These are phyloP conservation scores for Leptodermis oblonga DNA, from an alignment of 257 asterid genomes.

Conservation along the genomic window DNA sequence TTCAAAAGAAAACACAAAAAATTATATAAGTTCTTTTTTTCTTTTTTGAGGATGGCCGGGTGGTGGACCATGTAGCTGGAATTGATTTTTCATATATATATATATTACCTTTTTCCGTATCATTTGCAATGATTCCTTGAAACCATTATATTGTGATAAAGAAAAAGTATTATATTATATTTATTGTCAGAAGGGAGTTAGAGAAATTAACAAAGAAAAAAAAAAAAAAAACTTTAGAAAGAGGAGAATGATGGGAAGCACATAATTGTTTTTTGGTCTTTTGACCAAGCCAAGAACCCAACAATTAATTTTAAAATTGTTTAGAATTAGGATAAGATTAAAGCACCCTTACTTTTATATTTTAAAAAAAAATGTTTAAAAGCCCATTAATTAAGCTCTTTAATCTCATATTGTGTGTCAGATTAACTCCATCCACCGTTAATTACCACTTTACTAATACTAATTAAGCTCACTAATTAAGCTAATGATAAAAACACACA, in stretches of 20 bases:
- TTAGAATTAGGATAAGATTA: background rate
- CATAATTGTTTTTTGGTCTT: conserved; percentile 1
- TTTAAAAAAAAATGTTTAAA: background rate
- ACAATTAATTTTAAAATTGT: too few species aligned
- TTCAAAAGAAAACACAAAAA: too few species aligned
- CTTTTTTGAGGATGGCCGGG: background rate
- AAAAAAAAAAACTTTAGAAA: background rate
- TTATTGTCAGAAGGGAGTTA: background rate
- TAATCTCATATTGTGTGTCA: conserved; percentile 1
- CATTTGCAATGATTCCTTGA: conserved; percentile 29
- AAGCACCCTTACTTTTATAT: background rate
- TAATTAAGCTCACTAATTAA: background rate
- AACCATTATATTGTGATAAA: conserved; percentile 5
- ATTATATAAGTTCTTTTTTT: too few species aligned
- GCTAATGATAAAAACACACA: too few species aligned
- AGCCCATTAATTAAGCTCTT: background rate
- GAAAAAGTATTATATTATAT: conserved; percentile 11
- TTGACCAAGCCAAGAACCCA: conserved; percentile 14
- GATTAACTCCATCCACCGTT: background rate
- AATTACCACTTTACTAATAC: background rate
- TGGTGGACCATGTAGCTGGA: background rate
- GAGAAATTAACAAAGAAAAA: background rate
- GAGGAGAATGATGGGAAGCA: background rate
- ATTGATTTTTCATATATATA: conserved; percentile 8
- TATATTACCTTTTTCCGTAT: conserved; percentile 19